Evolutionary conservation across 164 flowering plant genomes (phyloP), one percentile per base, ranked within the genome.

Genomic region (Sextonia rubra): DNA sequence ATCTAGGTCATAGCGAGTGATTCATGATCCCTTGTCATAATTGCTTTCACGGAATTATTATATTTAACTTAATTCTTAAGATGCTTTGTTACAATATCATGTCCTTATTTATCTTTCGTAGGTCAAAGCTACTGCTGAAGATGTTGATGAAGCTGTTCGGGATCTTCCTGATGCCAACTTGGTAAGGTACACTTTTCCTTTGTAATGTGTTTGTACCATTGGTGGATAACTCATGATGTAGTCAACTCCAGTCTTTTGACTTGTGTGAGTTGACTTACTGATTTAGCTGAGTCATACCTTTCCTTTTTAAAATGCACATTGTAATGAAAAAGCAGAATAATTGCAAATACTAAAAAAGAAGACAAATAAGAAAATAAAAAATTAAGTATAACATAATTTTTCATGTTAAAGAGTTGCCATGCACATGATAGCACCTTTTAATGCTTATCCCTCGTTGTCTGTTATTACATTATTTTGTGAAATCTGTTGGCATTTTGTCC

Each of bases 131-230:
- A 95, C 99, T 55, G 99, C 99, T 70, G 96, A 84, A 83, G 92
- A 92, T 87, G 96, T 95, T 58, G 88, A 91, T 83, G 99, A 86
- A 80, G 99, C 99, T 78, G 98, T 92, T 75, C 83, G 98, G 64
- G 99, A 95, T 77, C 98, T 95, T 85, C 99, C 99, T 75, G 99
- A 95, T 80, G 99, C 99, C 86, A 95, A 95, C 82, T 89, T 82
- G 98, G 98, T 95, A 95, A 89, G 98, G 97, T 95, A 92, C 82
- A 85, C 84, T 69, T 82, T 79, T 80, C 64, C 65, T 71, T 72
- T 65, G 73, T 47, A 23, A 73, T 80, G 58, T 77, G 71, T 74
- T 70, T 27, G n/a, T 18, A 52, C 58, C 58, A 52, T 11, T 5
- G n/a, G 17, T 52, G 17, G 58, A 52, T 3, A 52, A 52, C n/a